phyloP scores from a whole-genome alignment of 345 rosid genomes.

The Lepidium sativum region DNA sequence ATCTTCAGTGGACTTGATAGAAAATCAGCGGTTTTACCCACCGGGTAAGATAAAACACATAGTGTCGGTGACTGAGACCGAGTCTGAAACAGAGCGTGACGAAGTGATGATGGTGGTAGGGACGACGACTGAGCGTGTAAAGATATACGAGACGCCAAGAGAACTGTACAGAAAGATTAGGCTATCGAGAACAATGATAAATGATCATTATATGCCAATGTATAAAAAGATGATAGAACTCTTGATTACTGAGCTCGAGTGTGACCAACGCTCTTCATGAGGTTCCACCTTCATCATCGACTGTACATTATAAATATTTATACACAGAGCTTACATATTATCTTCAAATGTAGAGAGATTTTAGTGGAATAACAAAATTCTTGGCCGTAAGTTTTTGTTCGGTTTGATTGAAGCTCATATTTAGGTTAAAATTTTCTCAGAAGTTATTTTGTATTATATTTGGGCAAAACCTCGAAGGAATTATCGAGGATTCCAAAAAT shows the following conservation, averaged over 20 bases:
- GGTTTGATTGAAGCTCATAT: too few species aligned
- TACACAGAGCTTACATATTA: conserved; percentile 6
- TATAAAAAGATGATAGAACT: conserved; percentile 87
- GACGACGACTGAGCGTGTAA: conserved; percentile 31
- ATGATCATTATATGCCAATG: conserved; percentile 97
- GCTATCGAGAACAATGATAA: conserved; percentile 81
- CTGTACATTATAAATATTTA: conserved; percentile 24
- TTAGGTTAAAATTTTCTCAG: too few species aligned
- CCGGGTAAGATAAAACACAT: conserved; percentile 88
- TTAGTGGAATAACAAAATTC: background rate
- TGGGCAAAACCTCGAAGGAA: conserved; percentile 18
- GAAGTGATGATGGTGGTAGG: conserved; percentile 3
- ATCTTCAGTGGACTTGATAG: conserved; percentile 38
- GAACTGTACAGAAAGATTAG: conserved; percentile 86
- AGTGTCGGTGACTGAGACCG: conserved; percentile 35
- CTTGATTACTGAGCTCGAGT: conserved; percentile 55
- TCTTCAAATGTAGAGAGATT: background rate
- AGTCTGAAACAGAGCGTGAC: conserved; percentile 26
- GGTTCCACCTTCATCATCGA: background rate
- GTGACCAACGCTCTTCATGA: conserved; percentile 18
- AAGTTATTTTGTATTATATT: too few species aligned
- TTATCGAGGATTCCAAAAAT: conserved; percentile 69
- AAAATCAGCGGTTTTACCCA: conserved; percentile 69
- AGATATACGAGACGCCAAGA: conserved; percentile 71
- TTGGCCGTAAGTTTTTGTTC: background rate